Base-by-base conservation (phyloP, 108 stramenopile genomes). In the Skeletonema grethae region DNA sequence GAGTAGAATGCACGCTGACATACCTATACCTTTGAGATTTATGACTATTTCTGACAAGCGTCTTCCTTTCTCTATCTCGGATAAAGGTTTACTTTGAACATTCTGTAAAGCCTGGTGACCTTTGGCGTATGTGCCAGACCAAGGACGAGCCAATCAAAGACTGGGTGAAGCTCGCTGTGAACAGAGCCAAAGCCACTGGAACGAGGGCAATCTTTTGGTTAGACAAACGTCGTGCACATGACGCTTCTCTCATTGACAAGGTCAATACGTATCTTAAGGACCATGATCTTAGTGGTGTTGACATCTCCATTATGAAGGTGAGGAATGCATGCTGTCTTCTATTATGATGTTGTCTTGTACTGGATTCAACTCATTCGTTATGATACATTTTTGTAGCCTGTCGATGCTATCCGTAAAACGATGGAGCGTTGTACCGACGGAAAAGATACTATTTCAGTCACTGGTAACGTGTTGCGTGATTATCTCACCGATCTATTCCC, bases 111-210 rank as follows among this genome's bases (percentile, higher is more conserved):
- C 69, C 80, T 41, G 96, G 96, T n/a, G 96, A 97, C 62, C 85
- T 97, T 72, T 97, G 95, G 93, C 81, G 96, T 35, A 95, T 95
- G 96, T 95, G 95, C 69, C 94, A 95, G 79, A 93, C 94, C 32
- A 95, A 95, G 82, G 96, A 97, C 69, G 88, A 84, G 20, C 88
- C 96, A 59, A 94, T 97, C 70, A 77, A 84, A 34, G 96, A 97
- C 78, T 97, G 96, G 96, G 96, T 97, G 36, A 83, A 80, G 25
- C 77, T 97, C 41, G 95, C 96, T 34, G 95, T 97, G 24, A 61
- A 82, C 28, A 80, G 96, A 46, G 96, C 93, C 38, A 82, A 84
- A 25, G 89, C 90, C 35, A 92, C 93, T 34, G 91, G 91, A 50
- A 62, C 67, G 24, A 84, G 90, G 35, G 77, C 91, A 18, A 91